Conservation (phyloP, 192 early-diverging fungal genomes). For the Anaeromyces robustus region DNA sequence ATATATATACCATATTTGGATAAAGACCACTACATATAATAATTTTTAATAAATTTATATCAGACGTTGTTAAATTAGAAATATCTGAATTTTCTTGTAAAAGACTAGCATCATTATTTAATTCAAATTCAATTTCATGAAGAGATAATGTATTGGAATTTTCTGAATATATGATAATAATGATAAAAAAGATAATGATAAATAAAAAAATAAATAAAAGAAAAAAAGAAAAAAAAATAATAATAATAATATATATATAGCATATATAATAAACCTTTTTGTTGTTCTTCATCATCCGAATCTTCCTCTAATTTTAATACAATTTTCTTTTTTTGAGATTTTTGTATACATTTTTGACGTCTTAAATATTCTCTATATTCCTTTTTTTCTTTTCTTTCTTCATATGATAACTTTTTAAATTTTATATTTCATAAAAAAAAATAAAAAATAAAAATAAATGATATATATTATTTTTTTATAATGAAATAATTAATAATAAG, state of each 20-base stretch:
- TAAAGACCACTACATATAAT: conserved; percentile 47
- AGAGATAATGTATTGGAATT: background rate
- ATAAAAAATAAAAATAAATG: too few relatives aligned
- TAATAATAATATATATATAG: too few relatives aligned
- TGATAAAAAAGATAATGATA: too few relatives aligned
- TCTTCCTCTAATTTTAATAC: conserved; percentile 15
- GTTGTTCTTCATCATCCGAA: conserved; percentile 13
- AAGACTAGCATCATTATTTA: conserved; percentile 25
- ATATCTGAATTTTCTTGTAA: conserved; percentile 21
- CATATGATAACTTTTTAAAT: background rate
- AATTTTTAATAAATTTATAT: conserved; percentile 38
- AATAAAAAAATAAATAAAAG: too few relatives aligned
- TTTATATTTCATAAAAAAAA: too few relatives aligned
- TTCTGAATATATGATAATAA: too few relatives aligned
- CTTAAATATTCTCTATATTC: conserved; percentile 12
- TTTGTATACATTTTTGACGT: conserved; percentile 17
- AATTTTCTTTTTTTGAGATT: conserved; percentile 14
- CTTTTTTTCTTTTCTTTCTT: background rate
- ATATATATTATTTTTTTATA: too few relatives aligned
- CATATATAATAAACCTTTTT: too few relatives aligned
- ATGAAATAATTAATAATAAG: too few relatives aligned
- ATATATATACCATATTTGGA: conserved; percentile 30
- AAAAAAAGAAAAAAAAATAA: too few relatives aligned
- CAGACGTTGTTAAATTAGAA: conserved; percentile 11
- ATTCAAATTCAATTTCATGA: conserved; percentile 41